Base-by-base conservation (phyloP, 2,329 filamentous ascomycete species). In the Rasamsonia emersonii region DNA sequence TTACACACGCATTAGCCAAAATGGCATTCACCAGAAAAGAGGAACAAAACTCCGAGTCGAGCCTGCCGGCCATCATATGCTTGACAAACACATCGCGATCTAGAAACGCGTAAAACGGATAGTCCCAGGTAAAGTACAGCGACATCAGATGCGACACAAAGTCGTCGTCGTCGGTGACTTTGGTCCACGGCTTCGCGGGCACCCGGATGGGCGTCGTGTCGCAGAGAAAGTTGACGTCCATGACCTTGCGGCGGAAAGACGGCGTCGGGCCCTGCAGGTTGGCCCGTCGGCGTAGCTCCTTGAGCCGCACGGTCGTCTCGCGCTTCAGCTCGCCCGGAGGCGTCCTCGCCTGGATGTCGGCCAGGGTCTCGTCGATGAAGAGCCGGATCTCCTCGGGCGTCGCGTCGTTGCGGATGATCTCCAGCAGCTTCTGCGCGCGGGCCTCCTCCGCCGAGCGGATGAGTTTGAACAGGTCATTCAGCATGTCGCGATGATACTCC, bases 41-140 rank as follows among this genome's bases (percentile, higher is more conserved):
- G 0, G 84, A 89, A 58, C 88, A 94, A 59, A 93, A 86, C 4
- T 77, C 68, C 0, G 76, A 79, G 28, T 70, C 49, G 59, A 61
- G 51, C 16, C 54, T 40, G 2, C 47, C 48, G 11, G 20, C 21
- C 1, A 32, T 34, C 58, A 61, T 61, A 43, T 58, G 46, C 4
- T 83, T 83, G 15, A 71, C 68, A 30, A 79, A 59, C 45, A 91
- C 91, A 50, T 93, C 85, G 20, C 77, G 70, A 49, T 82, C 84
- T 50, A 94, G 88, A 26, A 91, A 67, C 10, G 68, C 75, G 53
- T 82, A 93, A 58, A 86, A 93, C 16, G 84, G 79, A 55, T 93
- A 94, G 56, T 93, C 86, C 79, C 86, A 94, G 46, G 77, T 83
- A 59, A 93, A 93, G 61, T 94, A 94, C 77, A 93, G 81, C 51